Conservation (phyloP, 805 yeast species). For the Cyberlindnera lachancei region DNA sequence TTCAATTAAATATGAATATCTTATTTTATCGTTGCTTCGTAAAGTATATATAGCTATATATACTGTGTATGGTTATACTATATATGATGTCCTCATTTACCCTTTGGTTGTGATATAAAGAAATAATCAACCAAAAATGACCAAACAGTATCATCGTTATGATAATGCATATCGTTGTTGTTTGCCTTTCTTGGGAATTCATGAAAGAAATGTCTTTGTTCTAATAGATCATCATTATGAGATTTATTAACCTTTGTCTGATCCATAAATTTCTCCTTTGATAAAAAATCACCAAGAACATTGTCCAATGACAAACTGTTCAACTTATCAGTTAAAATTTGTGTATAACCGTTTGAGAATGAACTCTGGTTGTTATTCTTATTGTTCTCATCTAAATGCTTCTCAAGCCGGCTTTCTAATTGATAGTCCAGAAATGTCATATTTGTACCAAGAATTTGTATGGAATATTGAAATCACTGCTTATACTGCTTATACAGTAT, state of each 20-base stretch:
- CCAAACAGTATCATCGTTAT: slow-evolving; percentile 22
- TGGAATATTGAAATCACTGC: not conserved
- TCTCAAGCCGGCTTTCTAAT: slow-evolving; percentile 14
- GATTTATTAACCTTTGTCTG: slow-evolving; percentile 11
- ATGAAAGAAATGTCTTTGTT: slow-evolving; percentile 20
- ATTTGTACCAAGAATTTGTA: not conserved
- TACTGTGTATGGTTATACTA: too few species aligned
- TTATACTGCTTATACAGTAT: too few species aligned
- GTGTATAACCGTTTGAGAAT: too few species aligned
- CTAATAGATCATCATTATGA: too few species aligned
- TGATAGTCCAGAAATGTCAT: slow-evolving; percentile 18
- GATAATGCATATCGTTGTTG: slow-evolving; percentile 22
- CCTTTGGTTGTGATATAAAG: slow-evolving; percentile 11
- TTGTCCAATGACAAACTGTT: not conserved
- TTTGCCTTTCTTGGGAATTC: slow-evolving; percentile 23
- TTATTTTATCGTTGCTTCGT: too few species aligned
- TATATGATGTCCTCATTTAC: too few species aligned
- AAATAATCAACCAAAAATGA: slow-evolving; percentile 21
- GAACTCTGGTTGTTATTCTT: not conserved
- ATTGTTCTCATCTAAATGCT: slow-evolving; percentile 5
- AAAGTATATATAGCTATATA: too few species aligned
- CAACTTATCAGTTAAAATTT: too few species aligned
- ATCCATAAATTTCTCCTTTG: slow-evolving; percentile 10
- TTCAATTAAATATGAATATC: too few species aligned
- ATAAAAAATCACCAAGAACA: slow-evolving; percentile 1